Evolutionary conservation across 306 rosid genomes (phyloP), one percentile per base, ranked within the genome.

Genomic region (Malus sieversii): DNA sequence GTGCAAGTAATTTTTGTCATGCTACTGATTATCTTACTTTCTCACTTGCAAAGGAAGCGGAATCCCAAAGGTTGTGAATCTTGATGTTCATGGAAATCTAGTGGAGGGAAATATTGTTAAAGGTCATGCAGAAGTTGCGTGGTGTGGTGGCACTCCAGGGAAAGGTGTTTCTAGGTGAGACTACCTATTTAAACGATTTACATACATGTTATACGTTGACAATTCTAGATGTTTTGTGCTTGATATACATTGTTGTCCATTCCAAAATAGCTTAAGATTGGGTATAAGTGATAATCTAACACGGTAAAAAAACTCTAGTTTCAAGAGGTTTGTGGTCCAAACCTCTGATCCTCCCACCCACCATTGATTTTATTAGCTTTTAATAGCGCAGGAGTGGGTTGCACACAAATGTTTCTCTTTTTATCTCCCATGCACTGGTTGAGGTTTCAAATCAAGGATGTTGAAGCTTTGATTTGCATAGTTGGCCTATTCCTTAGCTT

Each of bases 91-190:
- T 3, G 99, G 99, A 74, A 97, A 92, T 78, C 89, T 90, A 64
- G 83, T 89, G 76, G 99, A 95, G 85, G 99, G 99, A 80, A 86
- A 82, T 80, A 78, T 77, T 62, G 78, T 95, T 70, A 91, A 74
- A 82, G 99, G 99, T 80, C 81, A 70, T 79, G 91, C 97, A 59
- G 83, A 83, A 82, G 84, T 95, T 68, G 99, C 99, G 12, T 95
- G 99, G 99, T 92, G 99, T 62, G 99, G 99, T 35, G 99, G 98
- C 71, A 89, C 93, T 51, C 99, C 96, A 66, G 98, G 93, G 77
- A 95, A 90, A 80, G 87, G 99, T 78, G 98, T 95, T 82, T 85
- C 98, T 38, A 92, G 99, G 99, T 95, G 79, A 88, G 89, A 59
- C 71, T 68, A n/a, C 77, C 72, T 78, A 66, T 71, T 80, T 27